Evolutionary conservation across 495 filamentous ascomycete species (phyloP).

Genomic region (Rhypophila decipiens): DNA sequence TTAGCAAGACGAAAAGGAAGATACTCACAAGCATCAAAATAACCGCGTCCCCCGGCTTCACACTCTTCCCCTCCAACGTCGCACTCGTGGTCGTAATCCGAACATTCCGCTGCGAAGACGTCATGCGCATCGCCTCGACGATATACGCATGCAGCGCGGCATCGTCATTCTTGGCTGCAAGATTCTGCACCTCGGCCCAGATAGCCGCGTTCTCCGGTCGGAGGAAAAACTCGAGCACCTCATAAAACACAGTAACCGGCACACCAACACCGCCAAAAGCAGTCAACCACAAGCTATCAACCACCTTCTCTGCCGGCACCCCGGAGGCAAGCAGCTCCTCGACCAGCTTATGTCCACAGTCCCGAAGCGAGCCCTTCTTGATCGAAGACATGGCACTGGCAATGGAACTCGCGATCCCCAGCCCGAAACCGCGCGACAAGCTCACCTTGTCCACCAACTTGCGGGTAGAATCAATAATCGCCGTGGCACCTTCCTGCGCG

Average conservation of each 20-base stretch:
- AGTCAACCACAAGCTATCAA: constrained; percentile 26
- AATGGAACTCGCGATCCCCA: constrained; percentile 7
- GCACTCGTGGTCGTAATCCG: constrained; percentile 17
- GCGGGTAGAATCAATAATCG: constrained; percentile 19
- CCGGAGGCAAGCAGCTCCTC: constrained; percentile 20
- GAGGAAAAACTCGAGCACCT: constrained; percentile 40
- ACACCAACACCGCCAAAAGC: constrained; percentile 33
- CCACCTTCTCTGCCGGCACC: constrained; percentile 20
- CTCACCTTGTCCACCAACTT: constrained; percentile 24
- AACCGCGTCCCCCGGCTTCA: constrained; percentile 21
- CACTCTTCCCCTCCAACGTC: constrained; percentile 19
- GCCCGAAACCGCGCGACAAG: constrained; percentile 4
- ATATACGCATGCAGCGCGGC: constrained; percentile 20
- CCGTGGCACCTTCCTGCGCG: constrained; percentile 30
- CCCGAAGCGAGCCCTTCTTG: constrained; percentile 20
- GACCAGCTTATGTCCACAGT: constrained; percentile 21
- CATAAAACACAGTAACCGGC: constrained; percentile 33
- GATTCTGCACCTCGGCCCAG: constrained; percentile 41
- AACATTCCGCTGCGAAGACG: constrained; percentile 22
- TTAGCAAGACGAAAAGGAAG: neutral
- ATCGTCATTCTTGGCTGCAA: constrained; percentile 33
- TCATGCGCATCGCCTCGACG: constrained; percentile 24
- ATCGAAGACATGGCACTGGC: constrained; percentile 6
- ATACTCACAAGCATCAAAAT: constrained; percentile 26
- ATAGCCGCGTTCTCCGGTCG: constrained; percentile 37